phyloP scores from a whole-genome alignment of 2,329 filamentous ascomycete genomes.

The Pseudogymnoascus sp. region DNA sequence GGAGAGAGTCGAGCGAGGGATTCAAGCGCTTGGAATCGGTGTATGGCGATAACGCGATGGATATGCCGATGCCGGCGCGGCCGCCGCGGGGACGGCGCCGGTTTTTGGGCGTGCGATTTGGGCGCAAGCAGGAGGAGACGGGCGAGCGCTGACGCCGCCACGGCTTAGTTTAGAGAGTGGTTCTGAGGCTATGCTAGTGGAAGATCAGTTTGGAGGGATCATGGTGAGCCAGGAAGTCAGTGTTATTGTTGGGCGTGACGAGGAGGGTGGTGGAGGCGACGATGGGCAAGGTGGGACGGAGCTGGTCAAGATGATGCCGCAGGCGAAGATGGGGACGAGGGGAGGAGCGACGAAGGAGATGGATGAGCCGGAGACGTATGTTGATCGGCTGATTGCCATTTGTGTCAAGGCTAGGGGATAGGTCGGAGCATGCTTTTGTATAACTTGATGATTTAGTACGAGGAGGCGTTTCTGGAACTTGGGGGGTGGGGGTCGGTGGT shows the following conservation, averaged over 20 bases:
- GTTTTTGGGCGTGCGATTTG: not conserved
- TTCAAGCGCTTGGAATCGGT: not conserved
- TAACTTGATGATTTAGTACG: not conserved
- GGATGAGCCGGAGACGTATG: conserved; percentile 7
- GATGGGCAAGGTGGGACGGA: not conserved
- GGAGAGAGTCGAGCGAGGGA: not conserved
- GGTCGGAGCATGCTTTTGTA: not conserved
- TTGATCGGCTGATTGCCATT: not conserved
- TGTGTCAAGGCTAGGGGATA: conserved; percentile 1
- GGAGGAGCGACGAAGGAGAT: not conserved
- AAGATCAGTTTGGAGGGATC: conserved; percentile 45
- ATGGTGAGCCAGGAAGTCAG: conserved; percentile 57
- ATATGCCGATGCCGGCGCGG: not conserved
- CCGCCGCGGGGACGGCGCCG: not conserved
- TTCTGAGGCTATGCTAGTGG: conserved; percentile 18
- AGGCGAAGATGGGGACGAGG: not conserved
- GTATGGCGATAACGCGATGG: not conserved
- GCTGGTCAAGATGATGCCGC: not conserved
- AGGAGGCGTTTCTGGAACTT: not conserved
- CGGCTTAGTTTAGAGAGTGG: conserved; percentile 13
- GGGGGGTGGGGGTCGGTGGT: not conserved
- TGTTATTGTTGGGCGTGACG: conserved; percentile 37
- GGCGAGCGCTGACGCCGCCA: not conserved
- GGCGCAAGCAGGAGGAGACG: too few relatives aligned
- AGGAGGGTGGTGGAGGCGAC: conserved; percentile 14